phyloP scores from a whole-genome alignment of 768 basidiomycete genomes.

The Trametopsis cervina region DNA sequence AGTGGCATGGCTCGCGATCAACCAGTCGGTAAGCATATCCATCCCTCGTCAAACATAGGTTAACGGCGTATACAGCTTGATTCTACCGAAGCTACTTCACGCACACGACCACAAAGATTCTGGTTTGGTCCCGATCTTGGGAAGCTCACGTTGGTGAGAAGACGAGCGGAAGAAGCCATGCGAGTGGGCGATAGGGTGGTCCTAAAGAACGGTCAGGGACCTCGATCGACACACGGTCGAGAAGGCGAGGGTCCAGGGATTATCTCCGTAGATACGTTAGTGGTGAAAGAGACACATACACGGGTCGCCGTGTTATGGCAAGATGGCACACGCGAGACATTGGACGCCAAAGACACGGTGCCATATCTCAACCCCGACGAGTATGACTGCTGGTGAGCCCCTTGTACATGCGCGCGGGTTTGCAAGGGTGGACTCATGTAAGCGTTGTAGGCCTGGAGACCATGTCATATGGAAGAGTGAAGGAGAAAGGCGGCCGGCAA shows the following conservation, averaged over 20 bases:
- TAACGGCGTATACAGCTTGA: conserved; percentile 48
- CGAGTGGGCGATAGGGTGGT: conserved; percentile 68
- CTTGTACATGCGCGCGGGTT: too few species aligned
- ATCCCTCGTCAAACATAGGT: background rate
- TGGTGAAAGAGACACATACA: conserved; percentile 69
- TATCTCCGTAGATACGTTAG: conserved; percentile 49
- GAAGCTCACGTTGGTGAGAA: conserved; percentile 57
- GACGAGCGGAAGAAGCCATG: conserved; percentile 54
- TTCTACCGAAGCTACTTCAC: conserved; percentile 42
- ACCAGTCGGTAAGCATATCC: conserved; percentile 58
- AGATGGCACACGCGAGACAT: conserved; percentile 61
- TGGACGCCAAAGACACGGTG: conserved; percentile 59
- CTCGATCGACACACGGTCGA: conserved; percentile 55
- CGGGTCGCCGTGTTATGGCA: conserved; percentile 79
- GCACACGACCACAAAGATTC: conserved; percentile 64
- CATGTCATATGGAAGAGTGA: conserved; percentile 82
- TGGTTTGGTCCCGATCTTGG: conserved; percentile 64
- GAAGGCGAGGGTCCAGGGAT: conserved; percentile 36
- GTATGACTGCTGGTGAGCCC: conserved; percentile 80
- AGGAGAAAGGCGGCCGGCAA: conserved; percentile 53
- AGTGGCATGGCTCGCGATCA: conserved; percentile 81
- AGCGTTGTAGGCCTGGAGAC: conserved; percentile 72
- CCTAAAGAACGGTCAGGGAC: conserved; percentile 44
- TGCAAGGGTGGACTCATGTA: background rate
- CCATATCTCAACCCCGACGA: conserved; percentile 88